These are phyloP conservation scores for Clonostachys solani DNA, from an alignment of 2,329 filamentous ascomycete species.

Conservation along the genomic window DNA sequence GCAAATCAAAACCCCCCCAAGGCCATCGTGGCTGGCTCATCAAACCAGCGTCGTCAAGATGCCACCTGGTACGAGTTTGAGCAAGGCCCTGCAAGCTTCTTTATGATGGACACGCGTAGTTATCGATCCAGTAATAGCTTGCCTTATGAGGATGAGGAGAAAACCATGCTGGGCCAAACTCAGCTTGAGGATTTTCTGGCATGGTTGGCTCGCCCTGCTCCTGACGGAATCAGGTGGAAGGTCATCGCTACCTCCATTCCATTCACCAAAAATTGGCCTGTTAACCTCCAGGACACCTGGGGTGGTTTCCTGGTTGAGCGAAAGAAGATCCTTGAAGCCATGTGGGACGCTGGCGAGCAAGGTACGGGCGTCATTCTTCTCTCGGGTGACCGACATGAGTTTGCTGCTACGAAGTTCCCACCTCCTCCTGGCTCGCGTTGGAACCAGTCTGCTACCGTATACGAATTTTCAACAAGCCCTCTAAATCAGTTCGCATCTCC, in stretches of 20 bases:
- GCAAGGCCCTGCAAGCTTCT: constrained; percentile 89
- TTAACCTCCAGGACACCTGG: constrained; percentile 89
- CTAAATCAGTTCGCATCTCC: constrained; percentile 93
- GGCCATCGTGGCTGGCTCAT: constrained; percentile 30
- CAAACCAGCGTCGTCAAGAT: constrained; percentile 31
- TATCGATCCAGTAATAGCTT: constrained; percentile 69
- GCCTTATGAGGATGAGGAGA: constrained; percentile 50
- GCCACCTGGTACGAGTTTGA: constrained; percentile 87
- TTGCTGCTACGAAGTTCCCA: constrained; percentile 79
- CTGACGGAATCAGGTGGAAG: constrained; percentile 84
- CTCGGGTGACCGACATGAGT: constrained; percentile 94
- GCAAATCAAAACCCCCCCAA: constrained; percentile 76
- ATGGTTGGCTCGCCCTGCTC: constrained; percentile 71
- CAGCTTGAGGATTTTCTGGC: constrained; percentile 77
- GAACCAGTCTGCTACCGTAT: constrained; percentile 62
- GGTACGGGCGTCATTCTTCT: constrained; percentile 62
- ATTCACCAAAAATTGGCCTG: constrained; percentile 96
- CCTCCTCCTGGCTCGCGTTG: constrained; percentile 58
- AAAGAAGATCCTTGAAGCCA: constrained; percentile 74
- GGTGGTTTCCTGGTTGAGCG: constrained; percentile 85
- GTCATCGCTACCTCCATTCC: constrained; percentile 86
- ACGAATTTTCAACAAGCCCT: constrained; percentile 90
- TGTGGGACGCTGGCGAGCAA: constrained; percentile 76
- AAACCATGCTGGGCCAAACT: constrained; percentile 80
- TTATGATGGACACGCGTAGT: constrained; percentile 87